These are phyloP conservation scores for Pythium rhizo-oryzae DNA, from an alignment of 352 stramenopile species.

Conservation along the genomic window DNA sequence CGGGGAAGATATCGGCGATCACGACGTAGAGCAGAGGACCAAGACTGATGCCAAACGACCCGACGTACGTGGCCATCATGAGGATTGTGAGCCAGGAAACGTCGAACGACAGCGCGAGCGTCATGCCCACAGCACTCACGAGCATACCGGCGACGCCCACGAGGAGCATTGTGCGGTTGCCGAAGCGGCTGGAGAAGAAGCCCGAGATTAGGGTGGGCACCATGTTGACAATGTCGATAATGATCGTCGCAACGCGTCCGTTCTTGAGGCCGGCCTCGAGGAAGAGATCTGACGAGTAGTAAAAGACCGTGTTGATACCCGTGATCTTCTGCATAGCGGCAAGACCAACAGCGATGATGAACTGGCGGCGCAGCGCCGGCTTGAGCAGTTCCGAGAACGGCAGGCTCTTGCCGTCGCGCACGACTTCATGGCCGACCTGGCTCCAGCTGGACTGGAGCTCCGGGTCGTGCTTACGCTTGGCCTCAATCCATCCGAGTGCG, in stretches of 20 bases:
- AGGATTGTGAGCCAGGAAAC: constrained; percentile 44
- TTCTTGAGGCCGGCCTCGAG: constrained; percentile 38
- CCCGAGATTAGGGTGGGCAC: constrained; percentile 39
- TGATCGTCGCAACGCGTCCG: constrained; percentile 41
- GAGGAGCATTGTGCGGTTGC: constrained; percentile 59
- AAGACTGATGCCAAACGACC: constrained; percentile 64
- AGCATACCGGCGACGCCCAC: constrained; percentile 44
- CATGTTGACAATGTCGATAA: constrained; percentile 52
- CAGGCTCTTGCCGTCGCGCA: constrained; percentile 20
- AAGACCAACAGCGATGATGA: constrained; percentile 45
- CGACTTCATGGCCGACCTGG: constrained; percentile 15
- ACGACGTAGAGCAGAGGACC: constrained; percentile 69
- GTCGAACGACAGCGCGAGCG: constrained; percentile 45
- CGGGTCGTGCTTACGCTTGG: constrained; percentile 27
- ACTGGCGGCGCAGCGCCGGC: constrained; percentile 40
- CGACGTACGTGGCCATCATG: constrained; percentile 64
- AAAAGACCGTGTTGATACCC: constrained; percentile 61
- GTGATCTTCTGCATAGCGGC: constrained; percentile 53
- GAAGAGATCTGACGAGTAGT: constrained; percentile 56
- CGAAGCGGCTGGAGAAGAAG: constrained; percentile 44
- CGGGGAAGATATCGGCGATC: constrained; percentile 58
- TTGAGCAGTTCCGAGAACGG: constrained; percentile 40
- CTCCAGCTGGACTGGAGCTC: constrained; percentile 27
- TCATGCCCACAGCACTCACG: constrained; percentile 50
- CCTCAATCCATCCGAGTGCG: constrained; percentile 38